phyloP scores from a whole-genome alignment of 2,329 filamentous ascomycete genomes.

The Diaporthe citriasiana region DNA sequence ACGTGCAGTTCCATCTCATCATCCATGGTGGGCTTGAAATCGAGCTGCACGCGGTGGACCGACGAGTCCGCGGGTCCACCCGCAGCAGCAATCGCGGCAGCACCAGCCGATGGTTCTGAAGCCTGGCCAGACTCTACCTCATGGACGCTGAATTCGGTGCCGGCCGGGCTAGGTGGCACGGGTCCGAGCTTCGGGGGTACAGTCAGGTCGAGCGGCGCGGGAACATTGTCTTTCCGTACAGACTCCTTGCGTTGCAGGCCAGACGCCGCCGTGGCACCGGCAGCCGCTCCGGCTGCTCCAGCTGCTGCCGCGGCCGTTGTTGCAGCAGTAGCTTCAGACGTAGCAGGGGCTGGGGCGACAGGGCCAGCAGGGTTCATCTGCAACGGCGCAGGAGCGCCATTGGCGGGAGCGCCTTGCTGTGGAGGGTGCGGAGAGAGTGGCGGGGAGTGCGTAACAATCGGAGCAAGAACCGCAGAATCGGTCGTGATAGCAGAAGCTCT shows the following conservation, averaged over 20 bases:
- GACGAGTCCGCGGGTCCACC: slow-evolving; percentile 71
- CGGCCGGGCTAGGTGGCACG: slow-evolving; percentile 70
- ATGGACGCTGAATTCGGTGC: slow-evolving; percentile 71
- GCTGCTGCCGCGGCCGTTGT: slow-evolving; percentile 37
- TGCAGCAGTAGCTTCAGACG: background rate
- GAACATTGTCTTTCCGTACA: slow-evolving; percentile 64
- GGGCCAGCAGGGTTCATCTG: slow-evolving; percentile 29
- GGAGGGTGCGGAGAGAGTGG: slow-evolving; percentile 76
- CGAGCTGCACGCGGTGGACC: slow-evolving; percentile 93
- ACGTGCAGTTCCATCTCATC: slow-evolving; percentile 88
- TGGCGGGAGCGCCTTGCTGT: slow-evolving; percentile 73
- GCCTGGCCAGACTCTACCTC: slow-evolving; percentile 60
- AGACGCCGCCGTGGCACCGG: slow-evolving; percentile 47
- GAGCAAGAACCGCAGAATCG: slow-evolving; percentile 29
- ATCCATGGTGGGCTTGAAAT: slow-evolving; percentile 92
- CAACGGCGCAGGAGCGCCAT: slow-evolving; percentile 32
- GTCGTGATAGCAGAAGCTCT: slow-evolving; percentile 36
- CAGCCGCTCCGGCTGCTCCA: slow-evolving; percentile 35
- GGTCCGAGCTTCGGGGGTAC: slow-evolving; percentile 53
- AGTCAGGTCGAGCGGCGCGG: slow-evolving; percentile 68
- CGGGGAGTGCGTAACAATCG: slow-evolving; percentile 28
- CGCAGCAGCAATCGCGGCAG: slow-evolving; percentile 73
- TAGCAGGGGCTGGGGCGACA: background rate
- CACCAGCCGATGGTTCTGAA: slow-evolving; percentile 64
- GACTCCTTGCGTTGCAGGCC: slow-evolving; percentile 68